Evolutionary conservation across 2,329 filamentous ascomycete species (phyloP).

Genomic region (Aspergillus piperis): DNA sequence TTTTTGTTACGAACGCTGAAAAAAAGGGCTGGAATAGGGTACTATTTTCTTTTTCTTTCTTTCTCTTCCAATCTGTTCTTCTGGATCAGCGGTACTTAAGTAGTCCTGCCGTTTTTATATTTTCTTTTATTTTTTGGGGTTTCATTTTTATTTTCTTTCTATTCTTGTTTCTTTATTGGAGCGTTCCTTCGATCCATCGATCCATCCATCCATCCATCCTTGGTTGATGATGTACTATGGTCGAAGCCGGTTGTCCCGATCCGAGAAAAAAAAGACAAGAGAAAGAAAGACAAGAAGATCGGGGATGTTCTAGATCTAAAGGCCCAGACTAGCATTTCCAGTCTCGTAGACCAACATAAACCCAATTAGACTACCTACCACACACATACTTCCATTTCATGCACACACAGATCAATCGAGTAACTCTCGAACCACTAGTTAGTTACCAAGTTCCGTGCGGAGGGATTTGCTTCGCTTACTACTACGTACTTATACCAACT

Average conservation of each 20-base stretch:
- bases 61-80: neutral
- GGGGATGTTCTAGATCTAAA: conserved; percentile 19
- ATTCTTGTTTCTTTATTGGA: neutral
- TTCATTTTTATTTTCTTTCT: neutral
- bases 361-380: neutral
- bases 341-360: conserved; percentile 8
- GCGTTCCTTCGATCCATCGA: neutral
- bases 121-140: neutral
- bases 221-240: conserved; percentile 1
- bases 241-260: conserved; percentile 13
- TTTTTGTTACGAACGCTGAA: neutral
- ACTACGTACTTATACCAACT: neutral
- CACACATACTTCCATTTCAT: neutral
- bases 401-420: no score
- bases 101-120: conserved; percentile 16
- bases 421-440: no score
- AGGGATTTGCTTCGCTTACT: no score
- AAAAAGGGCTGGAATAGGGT: conserved; percentile 7
- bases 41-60: no score
- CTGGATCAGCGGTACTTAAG: conserved; percentile 15
- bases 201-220: neutral
- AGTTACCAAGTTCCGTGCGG: no score
- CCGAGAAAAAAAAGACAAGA: neutral
- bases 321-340: conserved; percentile 9
- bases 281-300: neutral